These are phyloP conservation scores for Starmerella khaoyaiensis DNA, from an alignment of 805 yeast genomes.

Conservation along the genomic window DNA sequence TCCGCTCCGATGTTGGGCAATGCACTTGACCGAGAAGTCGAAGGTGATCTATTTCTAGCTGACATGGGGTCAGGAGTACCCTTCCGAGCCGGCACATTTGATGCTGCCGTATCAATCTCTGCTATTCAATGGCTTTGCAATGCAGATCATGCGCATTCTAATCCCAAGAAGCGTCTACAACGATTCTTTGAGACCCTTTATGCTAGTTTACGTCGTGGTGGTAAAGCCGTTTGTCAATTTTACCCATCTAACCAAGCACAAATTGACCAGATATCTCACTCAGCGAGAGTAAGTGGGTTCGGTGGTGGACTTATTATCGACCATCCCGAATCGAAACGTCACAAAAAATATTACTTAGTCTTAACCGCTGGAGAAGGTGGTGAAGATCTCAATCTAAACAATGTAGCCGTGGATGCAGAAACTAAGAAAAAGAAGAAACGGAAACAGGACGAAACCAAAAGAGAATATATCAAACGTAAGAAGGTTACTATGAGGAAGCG, in stretches of 20 bases:
- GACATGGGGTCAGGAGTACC: conserved; percentile 94
- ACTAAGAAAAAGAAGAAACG: conserved; percentile 26
- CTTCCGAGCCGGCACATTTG: conserved; percentile 90
- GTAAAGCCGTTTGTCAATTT: conserved; percentile 94
- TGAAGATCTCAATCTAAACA: conserved; percentile 58
- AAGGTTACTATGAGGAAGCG: conserved; percentile 85
- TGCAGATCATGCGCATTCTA: conserved; percentile 71
- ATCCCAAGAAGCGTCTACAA: conserved; percentile 70
- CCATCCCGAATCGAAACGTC: conserved; percentile 83
- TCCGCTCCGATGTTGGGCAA: conserved; percentile 93
- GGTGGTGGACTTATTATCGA: conserved; percentile 92
- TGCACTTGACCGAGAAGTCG: conserved; percentile 81
- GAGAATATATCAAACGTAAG: conserved; percentile 77
- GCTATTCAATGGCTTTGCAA: conserved; percentile 98
- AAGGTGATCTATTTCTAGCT: conserved; percentile 80
- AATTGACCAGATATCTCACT: conserved; percentile 56
- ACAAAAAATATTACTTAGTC: conserved; percentile 81
- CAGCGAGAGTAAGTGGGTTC: conserved; percentile 90
- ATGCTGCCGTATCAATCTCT: conserved; percentile 87
- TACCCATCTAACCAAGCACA: conserved; percentile 87
- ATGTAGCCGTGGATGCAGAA: conserved; percentile 56
- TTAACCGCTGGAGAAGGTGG: conserved; percentile 76
- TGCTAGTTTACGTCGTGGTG: conserved; percentile 80
- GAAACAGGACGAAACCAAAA: conserved; percentile 55
- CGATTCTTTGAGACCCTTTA: conserved; percentile 79